phyloP scores from a whole-genome alignment of 202 grass and related monocot genomes.

The Setaria italica region DNA sequence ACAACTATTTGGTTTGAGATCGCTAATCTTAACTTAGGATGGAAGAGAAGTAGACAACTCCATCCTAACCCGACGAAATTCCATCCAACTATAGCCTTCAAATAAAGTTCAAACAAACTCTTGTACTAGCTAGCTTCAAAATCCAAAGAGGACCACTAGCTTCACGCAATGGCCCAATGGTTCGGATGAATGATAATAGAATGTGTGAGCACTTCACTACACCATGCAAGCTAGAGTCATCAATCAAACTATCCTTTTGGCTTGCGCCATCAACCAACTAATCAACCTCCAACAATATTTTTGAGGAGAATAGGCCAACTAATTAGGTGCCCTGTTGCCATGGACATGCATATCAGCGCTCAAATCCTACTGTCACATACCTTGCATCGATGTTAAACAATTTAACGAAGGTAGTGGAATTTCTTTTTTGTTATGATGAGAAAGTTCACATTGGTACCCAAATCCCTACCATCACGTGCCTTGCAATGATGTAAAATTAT shows the following conservation, averaged over 20 bases:
- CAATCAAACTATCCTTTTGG: slow-evolving; percentile 33
- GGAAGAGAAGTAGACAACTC: not conserved
- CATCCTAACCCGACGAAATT: not conserved
- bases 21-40: not conserved
- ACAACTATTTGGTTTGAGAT: not conserved
- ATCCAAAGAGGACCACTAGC: not conserved
- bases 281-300: slow-evolving; percentile 33
- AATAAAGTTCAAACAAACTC: not conserved
- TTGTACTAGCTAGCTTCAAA: not conserved
- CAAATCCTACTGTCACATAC: not conserved
- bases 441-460: not conserved
- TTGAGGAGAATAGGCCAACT: slow-evolving; percentile 3
- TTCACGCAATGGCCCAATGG: not conserved
- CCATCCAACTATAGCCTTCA: not conserved
- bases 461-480: not conserved
- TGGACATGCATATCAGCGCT: not conserved
- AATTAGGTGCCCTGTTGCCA: slow-evolving; percentile 15
- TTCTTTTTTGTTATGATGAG: not conserved
- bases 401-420: not conserved
- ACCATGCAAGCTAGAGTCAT: slow-evolving; percentile 15
- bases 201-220: not conserved
- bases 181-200: not conserved
- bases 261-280: slow-evolving; percentile 32
- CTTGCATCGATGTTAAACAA: not conserved
- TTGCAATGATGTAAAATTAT: not conserved